Base-by-base conservation (phyloP, 2,329 filamentous ascomycete species). In the Chaetomium strumarium region DNA sequence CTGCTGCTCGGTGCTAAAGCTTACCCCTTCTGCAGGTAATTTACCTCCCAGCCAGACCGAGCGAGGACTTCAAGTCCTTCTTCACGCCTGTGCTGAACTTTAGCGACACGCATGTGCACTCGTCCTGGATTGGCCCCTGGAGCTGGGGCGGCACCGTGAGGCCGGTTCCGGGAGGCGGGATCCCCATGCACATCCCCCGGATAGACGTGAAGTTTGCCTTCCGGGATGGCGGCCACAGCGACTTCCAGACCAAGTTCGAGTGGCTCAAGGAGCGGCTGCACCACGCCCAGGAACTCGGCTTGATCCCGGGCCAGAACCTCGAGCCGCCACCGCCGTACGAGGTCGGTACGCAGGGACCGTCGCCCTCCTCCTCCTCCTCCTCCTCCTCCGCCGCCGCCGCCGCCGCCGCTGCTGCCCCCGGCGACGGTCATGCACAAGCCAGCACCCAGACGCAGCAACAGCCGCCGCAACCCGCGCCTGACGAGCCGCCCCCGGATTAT, bases 211-310 rank as follows among this genome's bases (percentile, higher is more conserved):
- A 88, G 67, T 78, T 96, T 63, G 90, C 85, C 19, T 97, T 97
- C 75, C 91, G 90, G 66, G 91, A 97, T 57, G 92, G 92, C 40
- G 92, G 92, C n/a, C 91, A 91, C 53, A 93, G 87, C 67, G 90
- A 96, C 61, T 97, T 95, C 65, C 85, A 91, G 63, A 80, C 82
- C 46, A 81, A 81, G 48, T 96, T 91, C 64, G 89, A 95, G 63
- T 78, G 86, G 51, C 83, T 96, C 58, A 90, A 89, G 66, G 91
- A 95, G 65, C 80, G 90, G 7, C 72, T 96, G 51, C 80, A 86
- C 58, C 89, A 96, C 63, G 89, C 85, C 8, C 81, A 90, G 36
- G 88, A 93, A 51, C 78, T 87, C 53, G 84, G 85, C 31, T 72
- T 84, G 51, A 85, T 87, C 62, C 82, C 78, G 57, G 85, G 84